A percentile compares a stretch with the other conserved stretches of the same genome.
Conservation (phyloP, 148 eudicot species). For the Oxyria digyna region DNA sequence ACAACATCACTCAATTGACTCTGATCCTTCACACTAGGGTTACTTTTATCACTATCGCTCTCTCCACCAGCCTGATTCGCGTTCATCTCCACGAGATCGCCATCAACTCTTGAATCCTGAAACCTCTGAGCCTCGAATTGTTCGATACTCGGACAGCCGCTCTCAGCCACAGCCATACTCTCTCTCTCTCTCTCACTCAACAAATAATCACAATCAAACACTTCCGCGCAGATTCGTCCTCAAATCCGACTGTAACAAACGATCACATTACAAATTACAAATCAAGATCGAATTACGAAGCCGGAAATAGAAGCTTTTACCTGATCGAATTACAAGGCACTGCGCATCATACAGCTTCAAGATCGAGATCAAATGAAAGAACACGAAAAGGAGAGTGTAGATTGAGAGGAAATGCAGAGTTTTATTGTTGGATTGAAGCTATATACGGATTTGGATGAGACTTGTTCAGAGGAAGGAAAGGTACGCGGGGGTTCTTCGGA, state of each 20-base stretch:
- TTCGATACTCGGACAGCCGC: slow-evolving; percentile 21
- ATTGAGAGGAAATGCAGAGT: not conserved
- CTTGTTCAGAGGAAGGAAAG: not conserved
- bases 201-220: not conserved
- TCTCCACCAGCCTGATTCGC: slow-evolving; percentile 16
- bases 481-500: slow-evolving; percentile 20
- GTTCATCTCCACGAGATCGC: slow-evolving; percentile 34
- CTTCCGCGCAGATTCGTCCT: not conserved
- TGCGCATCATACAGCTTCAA: slow-evolving; percentile 8
- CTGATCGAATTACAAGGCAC: slow-evolving; percentile 13
- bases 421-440: not conserved
- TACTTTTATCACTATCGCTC: slow-evolving; percentile 8
- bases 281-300: not conserved
- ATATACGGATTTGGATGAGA: not conserved
- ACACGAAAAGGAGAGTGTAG: not conserved
- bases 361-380: not conserved
- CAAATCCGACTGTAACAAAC: not conserved
- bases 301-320: slow-evolving; percentile 8
- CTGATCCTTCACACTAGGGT: slow-evolving; percentile 12
- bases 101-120: slow-evolving; percentile 11
- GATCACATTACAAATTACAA: not conserved
- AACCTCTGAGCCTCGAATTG: slow-evolving; percentile 19
- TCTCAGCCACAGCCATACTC: slow-evolving; percentile 87
- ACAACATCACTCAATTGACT: slow-evolving; percentile 11
- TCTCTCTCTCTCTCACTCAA: no score